Conservation (phyloP, 371 early-diverging fungal genomes). For the Mortierella sp. region DNA sequence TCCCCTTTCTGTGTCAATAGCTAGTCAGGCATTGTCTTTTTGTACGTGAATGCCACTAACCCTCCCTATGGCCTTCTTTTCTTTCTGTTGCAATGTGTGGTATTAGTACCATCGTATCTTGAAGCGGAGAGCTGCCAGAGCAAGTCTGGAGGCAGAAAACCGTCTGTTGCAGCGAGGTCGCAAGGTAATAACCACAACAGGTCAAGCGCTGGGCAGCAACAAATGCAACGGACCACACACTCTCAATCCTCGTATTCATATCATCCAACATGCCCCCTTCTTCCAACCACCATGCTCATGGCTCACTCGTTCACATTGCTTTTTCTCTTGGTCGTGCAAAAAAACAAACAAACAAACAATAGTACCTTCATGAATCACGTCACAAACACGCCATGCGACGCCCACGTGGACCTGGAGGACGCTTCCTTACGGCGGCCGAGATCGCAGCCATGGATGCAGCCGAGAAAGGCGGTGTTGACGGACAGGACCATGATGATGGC, state of each 20-base stretch:
- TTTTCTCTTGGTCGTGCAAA: slow-evolving; percentile 6
- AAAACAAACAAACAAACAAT: slow-evolving; percentile 1
- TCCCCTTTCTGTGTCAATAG: neutral
- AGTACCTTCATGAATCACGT: slow-evolving; percentile 95
- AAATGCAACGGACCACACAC: neutral
- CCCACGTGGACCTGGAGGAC: slow-evolving; percentile 92
- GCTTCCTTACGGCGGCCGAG: slow-evolving; percentile 78
- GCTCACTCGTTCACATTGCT: slow-evolving; percentile 9
- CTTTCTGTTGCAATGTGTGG: neutral
- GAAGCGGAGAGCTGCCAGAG: slow-evolving; percentile 84
- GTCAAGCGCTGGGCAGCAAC: neutral
- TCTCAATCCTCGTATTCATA: neutral
- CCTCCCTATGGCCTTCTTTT: neutral
- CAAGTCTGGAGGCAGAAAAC: slow-evolving; percentile 71
- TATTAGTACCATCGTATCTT: slow-evolving; percentile 85
- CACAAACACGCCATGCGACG: slow-evolving; percentile 97
- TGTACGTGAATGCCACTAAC: slow-evolving; percentile 14
- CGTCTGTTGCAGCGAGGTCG: slow-evolving; percentile 65
- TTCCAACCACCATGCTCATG: neutral
- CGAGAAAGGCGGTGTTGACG: slow-evolving; percentile 11
- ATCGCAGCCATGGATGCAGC: slow-evolving; percentile 65
- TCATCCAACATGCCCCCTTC: neutral
- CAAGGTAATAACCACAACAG: slow-evolving; percentile 58
- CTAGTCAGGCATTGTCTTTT: neutral
- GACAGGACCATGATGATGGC: neutral